phyloP scores from a whole-genome alignment of 2,329 filamentous ascomycete genomes.

The Intubia oerlemansii region DNA sequence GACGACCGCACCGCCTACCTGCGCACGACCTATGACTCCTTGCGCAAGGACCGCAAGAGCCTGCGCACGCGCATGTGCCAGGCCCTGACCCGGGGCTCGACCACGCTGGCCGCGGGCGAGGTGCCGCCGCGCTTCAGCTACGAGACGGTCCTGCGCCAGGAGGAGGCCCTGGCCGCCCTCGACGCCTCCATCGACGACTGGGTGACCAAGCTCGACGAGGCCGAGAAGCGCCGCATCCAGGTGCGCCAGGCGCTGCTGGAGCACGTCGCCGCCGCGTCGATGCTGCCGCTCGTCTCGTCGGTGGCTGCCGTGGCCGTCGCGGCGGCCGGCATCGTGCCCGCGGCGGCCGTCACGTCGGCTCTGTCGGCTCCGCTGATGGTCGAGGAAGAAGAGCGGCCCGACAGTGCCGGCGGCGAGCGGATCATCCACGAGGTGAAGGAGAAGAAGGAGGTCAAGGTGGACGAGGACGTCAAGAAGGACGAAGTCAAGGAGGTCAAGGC shows the following conservation, averaged over 20 bases:
- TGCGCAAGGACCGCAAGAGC: conserved; percentile 55
- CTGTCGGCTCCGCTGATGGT: too few relatives aligned
- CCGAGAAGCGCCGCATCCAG: conserved; percentile 54
- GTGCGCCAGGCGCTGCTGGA: conserved; percentile 65
- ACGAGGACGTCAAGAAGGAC: too few relatives aligned
- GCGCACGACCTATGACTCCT: conserved; percentile 52
- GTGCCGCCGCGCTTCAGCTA: conserved; percentile 54
- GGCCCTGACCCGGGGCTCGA: conserved; percentile 52
- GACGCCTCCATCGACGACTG: conserved; percentile 64
- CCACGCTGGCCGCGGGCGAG: too few relatives aligned
- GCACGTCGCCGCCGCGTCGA: conserved; percentile 53
- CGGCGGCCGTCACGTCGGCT: conserved; percentile 40
- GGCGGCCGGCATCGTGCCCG: conserved; percentile 11
- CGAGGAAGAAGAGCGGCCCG: too few relatives aligned
- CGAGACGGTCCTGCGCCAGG: conserved; percentile 57
- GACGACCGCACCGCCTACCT: conserved; percentile 64
- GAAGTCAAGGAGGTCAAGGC: too few relatives aligned
- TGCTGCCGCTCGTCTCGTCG: conserved; percentile 16
- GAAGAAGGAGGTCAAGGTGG: too few relatives aligned
- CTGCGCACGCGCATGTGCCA: conserved; percentile 59
- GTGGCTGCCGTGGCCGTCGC: conserved; percentile 1
- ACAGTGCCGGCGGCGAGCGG: too few relatives aligned
- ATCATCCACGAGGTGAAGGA: too few relatives aligned
- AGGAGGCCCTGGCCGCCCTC: conserved; percentile 57
- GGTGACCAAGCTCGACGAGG: conserved; percentile 58